phyloP scores from a whole-genome alignment of 2,329 filamentous ascomycete genomes.

The Nemania abortiva region DNA sequence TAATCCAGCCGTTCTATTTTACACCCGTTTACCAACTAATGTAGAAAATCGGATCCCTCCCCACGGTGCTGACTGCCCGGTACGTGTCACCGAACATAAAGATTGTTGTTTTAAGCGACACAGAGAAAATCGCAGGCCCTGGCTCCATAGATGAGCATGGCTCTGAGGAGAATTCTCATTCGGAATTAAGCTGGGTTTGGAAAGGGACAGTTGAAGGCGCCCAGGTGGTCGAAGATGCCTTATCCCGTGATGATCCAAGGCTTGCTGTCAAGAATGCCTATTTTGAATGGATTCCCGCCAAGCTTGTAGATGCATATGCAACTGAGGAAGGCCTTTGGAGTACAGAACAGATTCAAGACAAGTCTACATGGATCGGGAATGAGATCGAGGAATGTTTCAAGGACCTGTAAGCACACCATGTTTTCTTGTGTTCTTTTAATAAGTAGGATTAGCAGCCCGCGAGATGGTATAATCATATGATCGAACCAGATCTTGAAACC shows the following conservation, averaged over 20 bases:
- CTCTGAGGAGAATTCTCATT: conserved; percentile 63
- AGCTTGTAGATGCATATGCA: conserved; percentile 65
- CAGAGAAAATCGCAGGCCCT: conserved; percentile 70
- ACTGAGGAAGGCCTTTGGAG: conserved; percentile 64
- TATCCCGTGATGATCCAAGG: conserved; percentile 31
- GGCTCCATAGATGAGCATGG: conserved; percentile 58
- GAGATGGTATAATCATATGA: background rate
- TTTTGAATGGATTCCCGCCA: conserved; percentile 70
- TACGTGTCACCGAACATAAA: conserved; percentile 59
- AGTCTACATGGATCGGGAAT: conserved; percentile 54
- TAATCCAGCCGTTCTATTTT: too few relatives aligned
- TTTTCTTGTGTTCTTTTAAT: background rate
- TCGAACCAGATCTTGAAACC: background rate
- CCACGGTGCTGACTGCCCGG: conserved; percentile 67
- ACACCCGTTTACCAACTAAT: conserved; percentile 19
- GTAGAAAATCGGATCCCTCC: conserved; percentile 71
- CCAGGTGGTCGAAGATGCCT: conserved; percentile 32
- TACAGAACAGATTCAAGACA: conserved; percentile 54
- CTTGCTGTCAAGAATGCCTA: conserved; percentile 63
- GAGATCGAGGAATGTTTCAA: conserved; percentile 59
- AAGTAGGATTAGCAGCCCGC: background rate
- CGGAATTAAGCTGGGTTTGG: conserved; percentile 66
- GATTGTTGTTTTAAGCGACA: conserved; percentile 68
- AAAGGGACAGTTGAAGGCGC: conserved; percentile 43
- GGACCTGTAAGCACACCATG: conserved; percentile 50